Evolutionary conservation across 192 early-diverging fungal species (phyloP).

Genomic region (Coemansia asiatica): DNA sequence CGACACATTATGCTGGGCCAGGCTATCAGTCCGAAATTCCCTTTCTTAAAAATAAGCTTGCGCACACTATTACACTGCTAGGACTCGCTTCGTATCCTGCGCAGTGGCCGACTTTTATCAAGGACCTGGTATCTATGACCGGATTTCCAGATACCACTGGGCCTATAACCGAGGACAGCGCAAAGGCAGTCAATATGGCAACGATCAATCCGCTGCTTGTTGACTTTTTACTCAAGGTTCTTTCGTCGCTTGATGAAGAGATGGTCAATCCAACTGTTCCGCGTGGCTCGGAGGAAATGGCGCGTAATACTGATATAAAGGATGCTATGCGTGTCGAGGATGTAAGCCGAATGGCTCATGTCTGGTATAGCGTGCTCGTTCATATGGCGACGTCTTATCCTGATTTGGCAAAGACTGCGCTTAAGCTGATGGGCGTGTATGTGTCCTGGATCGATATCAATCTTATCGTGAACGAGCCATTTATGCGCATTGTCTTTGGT

Average conservation of each 20-base stretch:
- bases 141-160: slow-evolving; percentile 51
- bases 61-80: slow-evolving; percentile 75
- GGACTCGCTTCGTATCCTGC: slow-evolving; percentile 81
- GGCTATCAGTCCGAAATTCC: slow-evolving; percentile 40
- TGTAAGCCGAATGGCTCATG: slow-evolving; percentile 66
- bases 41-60: slow-evolving; percentile 81
- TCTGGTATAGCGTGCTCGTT: slow-evolving; percentile 75
- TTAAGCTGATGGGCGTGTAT: slow-evolving; percentile 82
- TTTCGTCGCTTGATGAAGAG: slow-evolving; percentile 83
- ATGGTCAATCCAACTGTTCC: slow-evolving; percentile 73
- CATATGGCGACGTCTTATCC: slow-evolving; percentile 57
- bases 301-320: slow-evolving; percentile 81
- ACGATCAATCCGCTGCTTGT: slow-evolving; percentile 53
- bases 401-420: slow-evolving; percentile 63
- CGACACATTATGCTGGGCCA: slow-evolving; percentile 33
- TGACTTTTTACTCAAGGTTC: slow-evolving; percentile 80
- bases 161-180: slow-evolving; percentile 43
- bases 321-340: slow-evolving; percentile 86
- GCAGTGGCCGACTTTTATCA: slow-evolving; percentile 86
- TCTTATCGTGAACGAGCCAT: slow-evolving; percentile 80
- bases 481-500: slow-evolving; percentile 74
- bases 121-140: slow-evolving; percentile 74
- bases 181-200: slow-evolving; percentile 52
- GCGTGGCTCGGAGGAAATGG: slow-evolving; percentile 64
- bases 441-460: slow-evolving; percentile 96